Evolutionary conservation across 2,329 filamentous ascomycete species (phyloP).

Genomic region (Diaporthe helianthi): DNA sequence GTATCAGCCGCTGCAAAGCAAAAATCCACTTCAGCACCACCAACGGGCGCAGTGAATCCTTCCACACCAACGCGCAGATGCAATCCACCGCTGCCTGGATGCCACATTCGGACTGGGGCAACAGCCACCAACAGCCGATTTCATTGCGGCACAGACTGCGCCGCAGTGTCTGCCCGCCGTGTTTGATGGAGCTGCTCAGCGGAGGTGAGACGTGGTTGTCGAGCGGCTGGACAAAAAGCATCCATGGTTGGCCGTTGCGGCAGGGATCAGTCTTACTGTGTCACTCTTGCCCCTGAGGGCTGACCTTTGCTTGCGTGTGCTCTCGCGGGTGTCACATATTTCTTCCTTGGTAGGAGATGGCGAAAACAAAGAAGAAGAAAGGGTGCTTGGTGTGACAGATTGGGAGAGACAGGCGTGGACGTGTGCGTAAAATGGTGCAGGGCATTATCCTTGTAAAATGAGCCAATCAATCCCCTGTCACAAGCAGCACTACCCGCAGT

Average conservation of each 20-base stretch:
- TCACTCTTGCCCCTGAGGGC: background rate
- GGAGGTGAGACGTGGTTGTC: background rate
- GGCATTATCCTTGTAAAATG: too few species aligned
- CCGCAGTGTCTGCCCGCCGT: background rate
- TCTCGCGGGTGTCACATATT: background rate
- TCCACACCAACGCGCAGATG: background rate
- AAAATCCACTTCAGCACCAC: background rate
- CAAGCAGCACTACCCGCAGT: too few species aligned
- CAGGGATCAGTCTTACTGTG: background rate
- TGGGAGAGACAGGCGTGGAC: background rate
- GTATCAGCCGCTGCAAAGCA: background rate
- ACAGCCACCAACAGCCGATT: background rate
- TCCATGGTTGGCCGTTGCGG: too few species aligned
- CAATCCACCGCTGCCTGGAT: background rate
- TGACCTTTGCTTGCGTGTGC: background rate
- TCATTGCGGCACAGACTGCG: background rate
- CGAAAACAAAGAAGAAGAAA: too few species aligned
- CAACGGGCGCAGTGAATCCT: constrained; percentile 12
- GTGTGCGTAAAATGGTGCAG: too few species aligned
- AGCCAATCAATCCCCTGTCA: too few species aligned
- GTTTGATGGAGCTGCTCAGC: background rate
- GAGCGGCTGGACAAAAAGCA: background rate
- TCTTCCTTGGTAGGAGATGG: background rate
- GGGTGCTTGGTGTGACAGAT: background rate
- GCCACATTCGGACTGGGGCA: background rate